Base-by-base conservation (phyloP, 257 asterid genomes). In the Thymus mandschuricus region DNA sequence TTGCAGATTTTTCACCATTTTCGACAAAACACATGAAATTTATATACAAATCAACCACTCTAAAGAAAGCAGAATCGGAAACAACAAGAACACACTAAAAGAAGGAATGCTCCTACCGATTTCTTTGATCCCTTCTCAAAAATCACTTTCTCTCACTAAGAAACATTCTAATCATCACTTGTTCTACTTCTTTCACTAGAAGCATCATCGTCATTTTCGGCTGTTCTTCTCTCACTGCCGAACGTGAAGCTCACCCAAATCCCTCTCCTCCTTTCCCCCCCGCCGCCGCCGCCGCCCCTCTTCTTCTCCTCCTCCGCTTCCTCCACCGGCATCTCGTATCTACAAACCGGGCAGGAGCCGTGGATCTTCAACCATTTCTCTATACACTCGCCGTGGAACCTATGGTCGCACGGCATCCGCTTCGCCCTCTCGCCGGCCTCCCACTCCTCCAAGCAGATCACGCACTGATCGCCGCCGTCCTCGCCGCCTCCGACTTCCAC, bases 341-440 rank as follows among this genome's bases (percentile, higher is more conserved):
- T 74, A 60, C 97, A 92, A 68, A 92, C 87, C 9, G 97, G 97
- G 80, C 97, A 89, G 27, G 96, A 76, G 15, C 96, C 97, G 56
- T 92, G 93, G 59, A 82, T 71, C 10, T 59, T 77, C 79, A 92
- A 55, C 97, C 97, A 92, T 31, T 82, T 89, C 67, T 81, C 91
- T 8, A 92, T 60, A 56, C 96, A 87, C 27, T 72, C 81, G 2
- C 79, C 83, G 60, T 87, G 95, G 73, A 89, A 92, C 40, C 64
- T 78, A 69, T 92, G 97, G 78, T 79, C 79, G 55, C 97, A 92
- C 1, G 97, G 96, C 92, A 92, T 92, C 50, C 80, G 84, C 55
- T 76, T 89, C 57, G 75, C 96, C 77, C 68, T 71, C 12, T 68
- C 78, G 2, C 87, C 84, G 38, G 49, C 60, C 45, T 46, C 79